phyloP scores from a whole-genome alignment of 2,329 filamentous ascomycete species.

The Atkinsonella hypoxylon region DNA sequence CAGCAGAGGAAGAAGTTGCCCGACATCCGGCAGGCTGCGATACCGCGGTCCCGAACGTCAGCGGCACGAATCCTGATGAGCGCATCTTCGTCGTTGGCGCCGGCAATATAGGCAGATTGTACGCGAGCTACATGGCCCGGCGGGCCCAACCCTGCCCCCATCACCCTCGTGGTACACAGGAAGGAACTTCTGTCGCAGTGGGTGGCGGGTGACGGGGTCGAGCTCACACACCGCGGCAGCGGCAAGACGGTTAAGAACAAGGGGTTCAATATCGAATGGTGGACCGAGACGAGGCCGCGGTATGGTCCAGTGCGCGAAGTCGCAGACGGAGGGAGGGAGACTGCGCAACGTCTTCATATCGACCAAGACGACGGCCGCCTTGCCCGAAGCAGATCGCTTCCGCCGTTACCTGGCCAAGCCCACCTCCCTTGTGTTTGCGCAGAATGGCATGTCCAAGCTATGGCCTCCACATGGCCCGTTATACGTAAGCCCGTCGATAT shows the following conservation, averaged over 20 bases:
- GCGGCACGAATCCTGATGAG: constrained; percentile 12
- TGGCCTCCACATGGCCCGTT: constrained; percentile 39
- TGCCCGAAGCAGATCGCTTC: constrained; percentile 48
- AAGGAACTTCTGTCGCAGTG: constrained; percentile 36
- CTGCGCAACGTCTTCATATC: constrained; percentile 69
- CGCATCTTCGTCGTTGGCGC: constrained; percentile 68
- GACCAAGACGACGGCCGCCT: constrained; percentile 59
- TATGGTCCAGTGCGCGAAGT: constrained; percentile 28
- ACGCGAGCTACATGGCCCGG: constrained; percentile 59
- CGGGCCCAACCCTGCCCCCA: constrained; percentile 51
- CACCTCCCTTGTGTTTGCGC: constrained; percentile 71
- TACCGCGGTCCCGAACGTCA: not conserved
- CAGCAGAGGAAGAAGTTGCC: not conserved
- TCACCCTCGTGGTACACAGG: constrained; percentile 72
- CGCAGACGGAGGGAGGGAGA: constrained; percentile 20
- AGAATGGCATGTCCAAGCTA: constrained; percentile 73
- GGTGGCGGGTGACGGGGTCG: constrained; percentile 30
- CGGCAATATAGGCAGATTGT: constrained; percentile 70
- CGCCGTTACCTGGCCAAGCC: constrained; percentile 46
- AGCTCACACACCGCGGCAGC: constrained; percentile 23
- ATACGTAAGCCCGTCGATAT: constrained; percentile 31
- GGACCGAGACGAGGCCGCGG: constrained; percentile 32
- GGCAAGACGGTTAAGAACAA: constrained; percentile 19
- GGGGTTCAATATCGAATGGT: constrained; percentile 40
- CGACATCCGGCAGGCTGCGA: not conserved